Evolutionary conservation across 2,329 filamentous ascomycete genomes (phyloP), one percentile per base, ranked within the genome.

Genomic region (Stemphylium vesicarium): DNA sequence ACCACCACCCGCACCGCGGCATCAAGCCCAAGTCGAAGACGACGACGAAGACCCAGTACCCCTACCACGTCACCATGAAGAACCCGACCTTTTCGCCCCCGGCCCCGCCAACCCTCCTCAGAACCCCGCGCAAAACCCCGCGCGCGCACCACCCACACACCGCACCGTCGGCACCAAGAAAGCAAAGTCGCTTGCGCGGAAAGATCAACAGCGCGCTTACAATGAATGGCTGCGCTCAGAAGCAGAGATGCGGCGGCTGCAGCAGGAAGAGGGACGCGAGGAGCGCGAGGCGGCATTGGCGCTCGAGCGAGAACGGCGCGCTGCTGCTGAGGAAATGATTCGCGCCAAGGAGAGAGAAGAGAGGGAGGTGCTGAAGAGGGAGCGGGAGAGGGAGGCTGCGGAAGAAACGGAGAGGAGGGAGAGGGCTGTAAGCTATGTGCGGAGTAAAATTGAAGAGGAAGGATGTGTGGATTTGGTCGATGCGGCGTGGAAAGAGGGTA

Each of bases 221-320:
- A 75, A 82, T 63, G 81, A 83, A 59, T 82, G 82, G 60, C 71
- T 78, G 56, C 72, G 79, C 2, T 75, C 77, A 12, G 79, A 81
- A 68, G 79, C 78, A 4, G 80, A 82, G 38, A 71, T 77, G 16
- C 76, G 80, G 16, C 72, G 79, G 0, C 69, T 76, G 1, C 67
- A 67, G 10, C 79, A 80, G 8, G 77, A 75, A 0, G 77, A 75
- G 39, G 76, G 75, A 4, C 74, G 74, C 0, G 77, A 76, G 16
- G 80, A 81, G 62, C 74, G 80, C 1, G 79, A 81, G 47, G 78
- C 76, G 4, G 70, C 69, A 10, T 60, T 78, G 3, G 73, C 71
- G 2, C 71, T 73, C 1, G 79, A 79, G 63, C 74, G 75, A 43
- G 73, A 74, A 50, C 66, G 77, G 42, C 68, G 16, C 9, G 73